phyloP scores from a whole-genome alignment of 164 flowering plant genomes.

The Akebia trifoliata region DNA sequence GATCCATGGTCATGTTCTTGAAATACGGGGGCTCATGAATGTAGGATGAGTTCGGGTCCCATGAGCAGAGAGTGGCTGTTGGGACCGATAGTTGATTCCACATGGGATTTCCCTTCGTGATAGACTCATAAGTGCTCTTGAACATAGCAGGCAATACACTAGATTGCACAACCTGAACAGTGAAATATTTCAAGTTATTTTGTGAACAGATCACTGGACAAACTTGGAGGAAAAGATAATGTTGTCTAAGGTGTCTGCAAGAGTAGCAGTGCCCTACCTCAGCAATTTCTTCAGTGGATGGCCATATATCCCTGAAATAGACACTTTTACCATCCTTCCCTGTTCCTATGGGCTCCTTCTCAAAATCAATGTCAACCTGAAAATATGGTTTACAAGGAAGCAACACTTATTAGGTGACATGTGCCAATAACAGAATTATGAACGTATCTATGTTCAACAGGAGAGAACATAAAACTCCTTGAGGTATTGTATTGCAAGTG shows the following conservation, averaged over 20 bases:
- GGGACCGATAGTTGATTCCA: conserved; percentile 81
- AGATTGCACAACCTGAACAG: conserved; percentile 60
- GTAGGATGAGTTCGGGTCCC: conserved; percentile 80
- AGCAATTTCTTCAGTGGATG: conserved; percentile 57
- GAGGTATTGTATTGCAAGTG: no score
- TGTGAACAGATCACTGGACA: neutral
- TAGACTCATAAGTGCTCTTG: conserved; percentile 63
- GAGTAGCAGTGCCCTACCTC: conserved; percentile 30
- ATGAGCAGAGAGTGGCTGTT: conserved; percentile 42
- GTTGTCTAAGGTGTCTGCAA: neutral
- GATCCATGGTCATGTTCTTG: conserved; percentile 73
- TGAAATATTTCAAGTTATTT: conserved; percentile 1
- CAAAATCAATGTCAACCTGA: conserved; percentile 74
- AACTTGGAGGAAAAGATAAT: no score
- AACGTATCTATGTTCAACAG: neutral
- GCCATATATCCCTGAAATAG: conserved; percentile 61
- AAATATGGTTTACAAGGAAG: conserved; percentile 2
- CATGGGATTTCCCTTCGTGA: conserved; percentile 72
- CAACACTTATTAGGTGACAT: neutral
- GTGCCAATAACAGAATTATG: neutral
- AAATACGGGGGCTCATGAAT: conserved; percentile 88
- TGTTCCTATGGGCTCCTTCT: conserved; percentile 65
- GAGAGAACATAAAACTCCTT: no score
- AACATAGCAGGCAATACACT: conserved; percentile 79
- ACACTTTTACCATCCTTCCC: conserved; percentile 65